Base-by-base conservation (phyloP, 306 rosid species). In the Prosopis cineraria region DNA sequence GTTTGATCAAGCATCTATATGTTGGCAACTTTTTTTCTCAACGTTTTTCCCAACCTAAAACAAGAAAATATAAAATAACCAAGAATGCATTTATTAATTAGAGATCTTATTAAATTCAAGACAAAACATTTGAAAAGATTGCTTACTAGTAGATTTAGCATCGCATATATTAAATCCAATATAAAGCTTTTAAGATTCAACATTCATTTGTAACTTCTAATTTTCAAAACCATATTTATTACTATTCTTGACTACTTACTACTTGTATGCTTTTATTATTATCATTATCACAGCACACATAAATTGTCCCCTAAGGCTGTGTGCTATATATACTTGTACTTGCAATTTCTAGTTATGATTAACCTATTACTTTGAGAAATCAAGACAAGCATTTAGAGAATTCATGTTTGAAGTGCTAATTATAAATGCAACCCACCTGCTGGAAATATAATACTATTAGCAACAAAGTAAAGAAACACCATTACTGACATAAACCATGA, bases 1-100 rank as follows among this genome's bases (percentile, higher is more conserved):
- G 89, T 93, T 88, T 79, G 97, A 89, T 55, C 99, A 86, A 55
- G 99, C 99, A 85, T 96, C 99, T 82, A 96, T 53, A 27, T 79
- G 98, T 55, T 87, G 94, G 79, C 93, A 84, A 69, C 93, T 82
- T 77, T 80, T 63, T 72, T 86, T 90, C 81, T 89, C 91, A 41
- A 88, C 27, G 74, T 96, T 96, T 79, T 45, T 87, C 67, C 66
- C 82, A 58, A 93, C 93, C 99, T 96, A 53, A 67, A 76, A 77
- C 48, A 72, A 75, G 19, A 59, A 69, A 68, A 74, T 7, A 47
- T 11, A 29, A 77, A 13, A 65, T 63, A 82, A 72, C 52, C 31
- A 70, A 72, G 34, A 29, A 52, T 19, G 10, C 25, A n/a, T 41
- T 64, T 50, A 58, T 65, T 30, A 64, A 34, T 6, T 25, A 41